Evolutionary conservation across 352 stramenopile species (phyloP).

Genomic region (Globisporangium echinulatum): DNA sequence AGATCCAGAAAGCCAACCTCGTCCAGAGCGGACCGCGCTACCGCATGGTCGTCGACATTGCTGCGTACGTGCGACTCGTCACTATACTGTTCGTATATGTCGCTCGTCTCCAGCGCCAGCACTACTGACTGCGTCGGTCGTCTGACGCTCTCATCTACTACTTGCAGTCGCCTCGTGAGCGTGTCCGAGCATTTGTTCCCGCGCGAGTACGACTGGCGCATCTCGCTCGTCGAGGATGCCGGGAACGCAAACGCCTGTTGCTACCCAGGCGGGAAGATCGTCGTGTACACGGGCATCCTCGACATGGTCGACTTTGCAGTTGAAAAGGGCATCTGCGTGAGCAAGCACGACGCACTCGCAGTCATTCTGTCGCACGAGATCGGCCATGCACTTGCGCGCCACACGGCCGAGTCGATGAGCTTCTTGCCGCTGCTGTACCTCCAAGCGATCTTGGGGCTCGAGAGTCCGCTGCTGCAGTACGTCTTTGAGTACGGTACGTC

Average conservation of each 20-base stretch:
- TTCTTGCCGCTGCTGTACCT: constrained; percentile 45
- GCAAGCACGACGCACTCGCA: constrained; percentile 56
- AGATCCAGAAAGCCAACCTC: constrained; percentile 26
- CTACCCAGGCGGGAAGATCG: constrained; percentile 58
- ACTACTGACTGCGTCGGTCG: background rate
- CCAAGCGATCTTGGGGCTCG: constrained; percentile 35
- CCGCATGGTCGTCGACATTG: constrained; percentile 55
- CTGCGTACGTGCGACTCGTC: constrained; percentile 27
- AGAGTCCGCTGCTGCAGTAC: constrained; percentile 60
- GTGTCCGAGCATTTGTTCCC: constrained; percentile 64
- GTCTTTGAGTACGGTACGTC: constrained; percentile 49
- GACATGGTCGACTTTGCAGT: constrained; percentile 59
- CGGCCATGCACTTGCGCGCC: constrained; percentile 49
- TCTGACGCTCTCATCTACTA: background rate
- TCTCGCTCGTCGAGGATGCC: constrained; percentile 51
- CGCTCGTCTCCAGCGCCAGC: background rate
- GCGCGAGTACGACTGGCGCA: constrained; percentile 53
- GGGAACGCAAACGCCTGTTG: constrained; percentile 51
- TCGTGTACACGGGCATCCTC: constrained; percentile 62
- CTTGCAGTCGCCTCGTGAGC: constrained; percentile 37
- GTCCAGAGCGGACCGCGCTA: constrained; percentile 39
- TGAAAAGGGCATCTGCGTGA: constrained; percentile 42
- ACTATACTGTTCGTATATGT: background rate
- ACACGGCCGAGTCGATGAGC: constrained; percentile 58
- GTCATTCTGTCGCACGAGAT: constrained; percentile 69